These are phyloP conservation scores for Lactuca sativa DNA, from an alignment of 129 eudicot species.

Conservation along the genomic window DNA sequence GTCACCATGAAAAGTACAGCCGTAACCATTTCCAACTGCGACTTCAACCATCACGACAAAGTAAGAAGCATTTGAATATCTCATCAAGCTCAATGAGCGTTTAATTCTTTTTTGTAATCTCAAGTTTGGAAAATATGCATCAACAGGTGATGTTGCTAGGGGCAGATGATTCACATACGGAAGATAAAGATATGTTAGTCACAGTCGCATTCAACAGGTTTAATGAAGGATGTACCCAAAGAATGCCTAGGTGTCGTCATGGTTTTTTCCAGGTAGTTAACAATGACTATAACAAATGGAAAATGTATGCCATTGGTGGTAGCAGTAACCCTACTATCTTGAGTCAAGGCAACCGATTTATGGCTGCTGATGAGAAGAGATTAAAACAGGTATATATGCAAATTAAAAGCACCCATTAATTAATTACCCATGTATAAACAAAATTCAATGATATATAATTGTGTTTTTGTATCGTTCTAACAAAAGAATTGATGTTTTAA, in stretches of 20 bases:
- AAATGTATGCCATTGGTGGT: slow-evolving; percentile 89
- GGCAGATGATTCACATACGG: slow-evolving; percentile 40
- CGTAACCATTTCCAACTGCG: slow-evolving; percentile 67
- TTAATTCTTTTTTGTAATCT: background rate
- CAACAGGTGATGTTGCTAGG: slow-evolving; percentile 73
- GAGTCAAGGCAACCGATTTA: slow-evolving; percentile 81
- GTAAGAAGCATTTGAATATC: slow-evolving; percentile 27
- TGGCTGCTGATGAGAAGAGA: slow-evolving; percentile 43
- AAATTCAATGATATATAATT: background rate
- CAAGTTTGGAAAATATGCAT: background rate
- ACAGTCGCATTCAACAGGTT: slow-evolving; percentile 74
- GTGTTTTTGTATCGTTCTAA: background rate
- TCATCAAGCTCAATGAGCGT: background rate
- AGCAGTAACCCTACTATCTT: slow-evolving; percentile 72
- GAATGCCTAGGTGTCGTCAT: slow-evolving; percentile 78
- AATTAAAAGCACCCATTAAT: background rate
- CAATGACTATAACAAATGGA: slow-evolving; percentile 78
- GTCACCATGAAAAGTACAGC: slow-evolving; percentile 62
- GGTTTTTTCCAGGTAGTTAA: slow-evolving; percentile 84
- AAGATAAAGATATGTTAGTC: slow-evolving; percentile 60
- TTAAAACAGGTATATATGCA: slow-evolving; percentile 57
- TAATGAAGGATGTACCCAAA: slow-evolving; percentile 56
- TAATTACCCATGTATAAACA: background rate
- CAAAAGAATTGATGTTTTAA: slow-evolving; percentile 7
- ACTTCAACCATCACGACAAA: slow-evolving; percentile 56